Base-by-base conservation (phyloP, 2,329 filamentous ascomycete species). In the Epichloe sylvatica region DNA sequence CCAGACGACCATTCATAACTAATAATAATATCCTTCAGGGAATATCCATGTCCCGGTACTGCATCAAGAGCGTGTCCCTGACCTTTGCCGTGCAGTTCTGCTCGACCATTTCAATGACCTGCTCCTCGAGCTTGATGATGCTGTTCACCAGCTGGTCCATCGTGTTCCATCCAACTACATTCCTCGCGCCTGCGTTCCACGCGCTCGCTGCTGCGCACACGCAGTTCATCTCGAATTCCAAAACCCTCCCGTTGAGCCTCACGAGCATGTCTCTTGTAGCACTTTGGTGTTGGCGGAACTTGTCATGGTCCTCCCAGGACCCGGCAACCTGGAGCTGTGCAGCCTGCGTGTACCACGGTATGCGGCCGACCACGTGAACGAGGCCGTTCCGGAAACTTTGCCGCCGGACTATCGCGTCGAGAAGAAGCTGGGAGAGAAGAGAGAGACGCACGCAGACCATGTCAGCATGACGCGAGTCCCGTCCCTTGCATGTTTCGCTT, bases 211-310 rank as follows among this genome's bases (percentile, higher is more conserved):
- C 57, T 5, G 66, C 66, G 51, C 65, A 68, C 9, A 68, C 62
- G 54, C 62, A 64, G 47, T 67, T 67, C 66, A 68, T 68, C 55
- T 68, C 64, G 47, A 65, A 63, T 50, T 68, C 66, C 25, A 68
- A 58, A 4, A 67, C 57, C 13, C 54, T 57, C 19, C 62, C 59
- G 53, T 64, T 66, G 5, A 67, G 52, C 4, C 53, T 53, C 1
- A 61, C 21, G 9, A 67, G 49, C 8, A 50, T 51, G 9, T 61
- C 60, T 3, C 54, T 57, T 5, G 55, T 41, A 3, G 55, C 47
- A 2, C 54, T 50, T n/a, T 57, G 54, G 6, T 57, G 52, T 7
- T 51, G 42, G 13, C 56, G 54, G 43, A 60, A 63, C n/a, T 45
- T 35, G n/a, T 55, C 49, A 13, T 55, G 59, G 17, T 42, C 30